These are phyloP conservation scores for Penicillium sp. DNA, from an alignment of 2,329 filamentous ascomycete genomes.

Conservation along the genomic window DNA sequence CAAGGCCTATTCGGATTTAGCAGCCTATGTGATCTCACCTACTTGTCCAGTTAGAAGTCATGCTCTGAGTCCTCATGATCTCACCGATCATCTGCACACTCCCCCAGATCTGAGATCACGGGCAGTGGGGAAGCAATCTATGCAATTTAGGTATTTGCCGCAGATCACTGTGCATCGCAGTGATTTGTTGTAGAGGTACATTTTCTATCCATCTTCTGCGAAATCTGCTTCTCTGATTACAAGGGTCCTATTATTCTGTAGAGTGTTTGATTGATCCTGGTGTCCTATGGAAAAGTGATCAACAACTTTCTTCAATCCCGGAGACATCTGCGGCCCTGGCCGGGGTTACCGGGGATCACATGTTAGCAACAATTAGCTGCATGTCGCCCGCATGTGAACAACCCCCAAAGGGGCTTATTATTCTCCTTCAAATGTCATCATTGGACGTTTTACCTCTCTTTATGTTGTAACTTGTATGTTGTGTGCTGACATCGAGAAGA, in stretches of 20 bases:
- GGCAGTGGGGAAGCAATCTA: conserved; percentile 4
- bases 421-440: conserved; percentile 1
- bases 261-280: too few species aligned
- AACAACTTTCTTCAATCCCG: background rate
- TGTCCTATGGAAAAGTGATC: background rate
- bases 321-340: too few species aligned
- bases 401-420: background rate
- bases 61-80: conserved; percentile 9
- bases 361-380: too few species aligned
- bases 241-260: too few species aligned
- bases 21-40: background rate
- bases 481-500: background rate
- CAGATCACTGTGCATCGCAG: background rate
- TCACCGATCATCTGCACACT: conserved; percentile 19
- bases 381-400: conserved; percentile 4
- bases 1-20: background rate
- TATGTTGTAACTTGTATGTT: background rate
- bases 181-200: background rate
- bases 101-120: background rate
- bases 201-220: too few species aligned
- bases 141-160: background rate
- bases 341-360: too few species aligned
- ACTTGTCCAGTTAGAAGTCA: too few species aligned
- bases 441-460: background rate
- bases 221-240: too few species aligned